Conservation (phyloP, 192 early-diverging fungal species). For the Paraglomus occultum region DNA sequence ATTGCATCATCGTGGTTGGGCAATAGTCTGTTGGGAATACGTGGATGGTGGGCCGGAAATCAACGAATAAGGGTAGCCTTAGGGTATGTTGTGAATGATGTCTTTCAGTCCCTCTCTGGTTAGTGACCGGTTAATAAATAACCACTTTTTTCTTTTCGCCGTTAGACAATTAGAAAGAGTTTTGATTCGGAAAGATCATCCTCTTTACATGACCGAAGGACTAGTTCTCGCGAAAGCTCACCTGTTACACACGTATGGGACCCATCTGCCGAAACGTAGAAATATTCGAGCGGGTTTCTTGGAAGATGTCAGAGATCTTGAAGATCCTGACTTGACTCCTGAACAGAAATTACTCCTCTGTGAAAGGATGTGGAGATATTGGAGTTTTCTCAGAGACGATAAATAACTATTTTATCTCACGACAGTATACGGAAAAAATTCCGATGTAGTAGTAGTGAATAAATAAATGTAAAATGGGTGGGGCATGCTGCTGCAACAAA, state of each 20-base stretch:
- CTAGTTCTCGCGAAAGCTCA: slow-evolving; percentile 63
- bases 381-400: slow-evolving; percentile 49
- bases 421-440: no score
- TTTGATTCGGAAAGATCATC: slow-evolving; percentile 36
- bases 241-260: slow-evolving; percentile 50
- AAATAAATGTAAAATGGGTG: no score
- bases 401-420: neutral
- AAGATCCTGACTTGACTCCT: slow-evolving; percentile 50
- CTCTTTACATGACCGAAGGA: slow-evolving; percentile 61
- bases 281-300: slow-evolving; percentile 61
- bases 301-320: slow-evolving; percentile 79
- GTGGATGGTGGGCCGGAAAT: slow-evolving; percentile 28
- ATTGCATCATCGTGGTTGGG: slow-evolving; percentile 39
- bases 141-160: neutral
- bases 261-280: slow-evolving; percentile 42
- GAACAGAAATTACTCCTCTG: slow-evolving; percentile 56
- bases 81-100: slow-evolving; percentile 55
- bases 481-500: no score
- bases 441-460: no score
- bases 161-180: slow-evolving; percentile 27
- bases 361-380: slow-evolving; percentile 64
- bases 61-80: slow-evolving; percentile 43
- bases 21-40: slow-evolving; percentile 41
- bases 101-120: slow-evolving; percentile 44
- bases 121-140: slow-evolving; percentile 7